phyloP scores from a whole-genome alignment of 805 yeast species.

The Metschnikowia bowlesiae region DNA sequence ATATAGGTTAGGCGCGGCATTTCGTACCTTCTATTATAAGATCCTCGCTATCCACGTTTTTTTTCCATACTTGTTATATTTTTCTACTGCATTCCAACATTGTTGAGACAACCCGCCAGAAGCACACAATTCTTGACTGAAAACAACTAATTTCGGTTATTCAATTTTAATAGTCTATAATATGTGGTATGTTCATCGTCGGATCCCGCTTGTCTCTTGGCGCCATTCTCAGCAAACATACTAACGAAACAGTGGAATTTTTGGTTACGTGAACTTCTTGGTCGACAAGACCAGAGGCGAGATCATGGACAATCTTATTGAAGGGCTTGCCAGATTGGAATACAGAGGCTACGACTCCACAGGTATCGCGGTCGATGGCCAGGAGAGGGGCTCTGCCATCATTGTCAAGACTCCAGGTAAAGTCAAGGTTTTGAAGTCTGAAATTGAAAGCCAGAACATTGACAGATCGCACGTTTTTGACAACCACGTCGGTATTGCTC shows the following conservation, averaged over 20 bases:
- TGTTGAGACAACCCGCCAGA: background rate
- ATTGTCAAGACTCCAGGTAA: constrained; percentile 88
- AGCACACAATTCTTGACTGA: background rate
- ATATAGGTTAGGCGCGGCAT: constrained; percentile 5
- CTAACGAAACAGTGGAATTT: constrained; percentile 70
- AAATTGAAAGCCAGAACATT: constrained; percentile 48
- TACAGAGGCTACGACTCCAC: constrained; percentile 98
- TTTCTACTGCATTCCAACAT: background rate
- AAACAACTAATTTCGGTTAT: background rate
- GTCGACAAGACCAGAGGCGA: constrained; percentile 92
- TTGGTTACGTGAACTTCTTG: constrained; percentile 94
- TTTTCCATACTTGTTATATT: background rate
- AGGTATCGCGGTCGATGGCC: constrained; percentile 94
- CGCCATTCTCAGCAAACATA: constrained; percentile 1
- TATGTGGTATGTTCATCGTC: constrained; percentile 13
- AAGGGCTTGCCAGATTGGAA: constrained; percentile 81
- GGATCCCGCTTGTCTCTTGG: background rate
- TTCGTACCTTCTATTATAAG: constrained; percentile 2
- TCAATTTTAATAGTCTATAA: background rate
- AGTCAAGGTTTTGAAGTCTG: constrained; percentile 72
- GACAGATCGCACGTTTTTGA: constrained; percentile 63
- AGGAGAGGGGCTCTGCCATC: constrained; percentile 61
- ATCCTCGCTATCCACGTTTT: constrained; percentile 3
- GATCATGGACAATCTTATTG: constrained; percentile 81
- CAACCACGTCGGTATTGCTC: constrained; percentile 95